Base-by-base conservation (phyloP, 2,329 filamentous ascomycete genomes). In the Alternaria gansuensis region DNA sequence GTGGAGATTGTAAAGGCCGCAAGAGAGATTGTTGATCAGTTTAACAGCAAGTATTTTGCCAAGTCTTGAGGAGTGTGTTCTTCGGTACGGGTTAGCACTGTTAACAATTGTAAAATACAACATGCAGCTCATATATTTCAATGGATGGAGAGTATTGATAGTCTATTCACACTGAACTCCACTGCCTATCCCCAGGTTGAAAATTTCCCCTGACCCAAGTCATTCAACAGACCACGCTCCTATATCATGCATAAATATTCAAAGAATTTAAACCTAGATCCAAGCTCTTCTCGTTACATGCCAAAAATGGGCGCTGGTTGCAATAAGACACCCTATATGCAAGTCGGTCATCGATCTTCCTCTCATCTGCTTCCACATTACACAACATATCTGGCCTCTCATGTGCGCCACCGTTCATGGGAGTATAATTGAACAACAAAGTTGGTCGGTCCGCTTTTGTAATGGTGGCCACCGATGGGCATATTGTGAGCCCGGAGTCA, bases 1-100 rank as follows among this genome's bases (percentile, higher is more conserved):
- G 69, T 81, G 7, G 74, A 80, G 9, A 81, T 81, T 54, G 78
- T 81, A 3, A 79, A 72, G 11, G 75, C 78, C 7, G 79, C 79
- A 5, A 72, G 79, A 23, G 67, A 76, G 51, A 79, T 81, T 29
- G 68, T 81, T 1, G 77, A 81, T 40, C 72, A 78, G 49, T 80
- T 79, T 48, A 81, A 81, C 41, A 36, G 14, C 3, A 61, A 69
- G 37, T 40, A 68, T 36, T 72, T 69, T 39, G 29, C 57, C 23
- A 51, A 62, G 24, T 31, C 34, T n/a, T 55, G 53, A 53, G 17
- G 21, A 45, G 13, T 28, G 26, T 28, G 8, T 28, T 28, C 5
- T 28, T 28, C 2, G 26, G 26, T 28, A 3, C 8, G 5, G 26
- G 26, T 8, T 28, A 11, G 5, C 17, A 23, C 9, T n/a, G 4